Base-by-base conservation (phyloP, 2,329 filamentous ascomycete species). In the Atkinsonella hypoxylon region DNA sequence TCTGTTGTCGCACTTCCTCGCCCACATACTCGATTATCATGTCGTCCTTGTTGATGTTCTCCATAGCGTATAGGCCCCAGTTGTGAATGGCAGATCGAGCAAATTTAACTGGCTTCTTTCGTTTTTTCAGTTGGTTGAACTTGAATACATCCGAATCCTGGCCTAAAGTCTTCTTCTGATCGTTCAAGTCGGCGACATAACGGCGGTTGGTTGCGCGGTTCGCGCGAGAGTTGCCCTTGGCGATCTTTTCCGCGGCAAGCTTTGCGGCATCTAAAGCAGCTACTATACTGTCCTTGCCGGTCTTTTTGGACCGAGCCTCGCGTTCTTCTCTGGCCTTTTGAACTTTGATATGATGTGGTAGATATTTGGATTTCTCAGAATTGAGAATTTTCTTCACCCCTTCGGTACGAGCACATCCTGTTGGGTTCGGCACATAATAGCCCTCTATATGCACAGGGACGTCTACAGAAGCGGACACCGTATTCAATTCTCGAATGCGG, bases 11-110 rank as follows among this genome's bases (percentile, higher is more conserved):
- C 38, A 98, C 89, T 67, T 95, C 93, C 70, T 98, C 93, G 54
- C 93, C 93, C 11, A 98, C 93, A 64, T 98, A 98, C 70, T 98
- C 93, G 63, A 98, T 98, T 65, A 98, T 98, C 89, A 98, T 96
- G 69, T 98, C 93, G 66, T 95, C 94, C 65, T 91, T 89, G 53
- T 86, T 81, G 56, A 98, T 98, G 63, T 95, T 93, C 70, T 98
- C 93, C 76, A 96, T 91, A 3, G 93, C 90, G 64, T 98, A 98
- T 30, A 98, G 72, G 30, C 93, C 93, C 93, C 93, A 98, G 62
- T 96, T 97, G 70, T 98, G 93, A 60, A 98, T 98, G 44, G 93
- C 93, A 48, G 93, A 98, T 43, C 93, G 82, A 51, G 91, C 93
- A 69, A 98, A 98, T 65, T 94, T 93, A 66, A 98, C 93, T 1